These are phyloP conservation scores for Penicillium sp. DNA, from an alignment of 2,329 filamentous ascomycete genomes.

Conservation along the genomic window DNA sequence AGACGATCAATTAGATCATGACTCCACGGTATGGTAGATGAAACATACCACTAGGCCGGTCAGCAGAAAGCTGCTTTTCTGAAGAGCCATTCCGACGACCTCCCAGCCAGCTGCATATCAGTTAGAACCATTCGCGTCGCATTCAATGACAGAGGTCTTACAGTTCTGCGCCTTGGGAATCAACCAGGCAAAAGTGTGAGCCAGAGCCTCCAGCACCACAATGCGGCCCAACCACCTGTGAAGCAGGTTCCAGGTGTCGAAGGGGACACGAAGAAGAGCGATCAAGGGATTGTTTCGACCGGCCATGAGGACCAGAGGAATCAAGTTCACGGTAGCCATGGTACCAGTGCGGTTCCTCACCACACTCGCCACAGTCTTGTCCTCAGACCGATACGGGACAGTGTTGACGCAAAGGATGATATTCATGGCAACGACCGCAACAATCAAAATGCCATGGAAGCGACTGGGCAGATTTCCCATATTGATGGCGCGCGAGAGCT, in stretches of 20 bases:
- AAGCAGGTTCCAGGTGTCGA: conserved; percentile 51
- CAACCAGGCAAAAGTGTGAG: conserved; percentile 68
- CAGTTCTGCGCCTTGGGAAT: conserved; percentile 56
- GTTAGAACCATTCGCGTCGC: background rate
- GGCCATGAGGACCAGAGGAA: conserved; percentile 41
- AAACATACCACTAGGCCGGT: conserved; percentile 43
- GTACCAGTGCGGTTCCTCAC: conserved; percentile 42
- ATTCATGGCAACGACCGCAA: conserved; percentile 40
- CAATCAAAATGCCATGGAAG: conserved; percentile 41
- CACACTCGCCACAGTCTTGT: conserved; percentile 32
- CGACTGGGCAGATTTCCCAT: conserved; percentile 45
- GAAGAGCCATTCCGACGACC: conserved; percentile 27
- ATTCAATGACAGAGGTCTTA: conserved; percentile 7
- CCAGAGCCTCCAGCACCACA: conserved; percentile 60
- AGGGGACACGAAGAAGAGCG: conserved; percentile 38
- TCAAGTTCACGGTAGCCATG: conserved; percentile 41
- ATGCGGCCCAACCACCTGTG: conserved; percentile 75
- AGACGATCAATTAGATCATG: conserved; percentile 13
- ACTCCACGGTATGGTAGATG: background rate
- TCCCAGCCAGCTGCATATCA: conserved; percentile 41
- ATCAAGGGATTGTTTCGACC: conserved; percentile 44
- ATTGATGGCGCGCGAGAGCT: conserved; percentile 40
- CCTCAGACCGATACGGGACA: conserved; percentile 36
- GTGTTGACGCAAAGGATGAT: conserved; percentile 48
- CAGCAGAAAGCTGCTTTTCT: conserved; percentile 31